phyloP scores from a whole-genome alignment of 768 basidiomycete genomes.

The Leccinum sublutescens region DNA sequence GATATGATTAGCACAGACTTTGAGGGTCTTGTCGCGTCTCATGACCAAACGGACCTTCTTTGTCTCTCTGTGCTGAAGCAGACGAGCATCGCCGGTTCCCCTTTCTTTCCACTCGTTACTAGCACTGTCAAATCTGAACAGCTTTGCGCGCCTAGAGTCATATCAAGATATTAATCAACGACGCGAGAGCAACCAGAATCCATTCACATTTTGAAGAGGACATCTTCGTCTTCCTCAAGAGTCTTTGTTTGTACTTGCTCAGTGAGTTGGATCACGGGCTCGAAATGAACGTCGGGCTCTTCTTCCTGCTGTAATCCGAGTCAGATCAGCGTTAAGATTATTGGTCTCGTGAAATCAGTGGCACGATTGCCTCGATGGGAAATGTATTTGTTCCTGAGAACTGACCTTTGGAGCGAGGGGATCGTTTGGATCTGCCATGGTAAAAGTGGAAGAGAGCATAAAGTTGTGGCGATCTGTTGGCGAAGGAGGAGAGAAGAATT shows the following conservation, averaged over 20 bases:
- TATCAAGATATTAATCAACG: conserved; percentile 9
- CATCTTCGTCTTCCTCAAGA: conserved; percentile 89
- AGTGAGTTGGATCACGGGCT: conserved; percentile 95
- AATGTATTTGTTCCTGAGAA: conserved; percentile 14
- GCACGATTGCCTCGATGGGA: conserved; percentile 28
- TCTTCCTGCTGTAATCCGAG: conserved; percentile 48
- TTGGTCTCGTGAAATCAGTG: conserved; percentile 26
- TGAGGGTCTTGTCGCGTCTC: conserved; percentile 99
- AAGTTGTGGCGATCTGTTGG: conserved; percentile 4
- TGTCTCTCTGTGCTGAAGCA: conserved; percentile 85
- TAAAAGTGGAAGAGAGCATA: conserved; percentile 19
- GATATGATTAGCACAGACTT: conserved; percentile 98
- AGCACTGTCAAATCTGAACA: conserved; percentile 86
- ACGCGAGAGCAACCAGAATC: not conserved
- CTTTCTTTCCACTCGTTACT: conserved; percentile 96
- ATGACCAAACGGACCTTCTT: conserved; percentile 96
- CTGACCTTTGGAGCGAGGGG: conserved; percentile 72
- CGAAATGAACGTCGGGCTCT: conserved; percentile 87
- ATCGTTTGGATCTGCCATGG: conserved; percentile 60
- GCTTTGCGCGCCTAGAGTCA: conserved; percentile 83
- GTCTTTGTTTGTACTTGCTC: conserved; percentile 96
- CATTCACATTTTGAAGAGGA: conserved; percentile 93
- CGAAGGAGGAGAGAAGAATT: conserved; percentile 20
- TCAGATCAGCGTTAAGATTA: conserved; percentile 27
- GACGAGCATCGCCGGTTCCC: conserved; percentile 92